Conservation (phyloP, 805 yeast species). For the Cyberlindnera subsufficiens region DNA sequence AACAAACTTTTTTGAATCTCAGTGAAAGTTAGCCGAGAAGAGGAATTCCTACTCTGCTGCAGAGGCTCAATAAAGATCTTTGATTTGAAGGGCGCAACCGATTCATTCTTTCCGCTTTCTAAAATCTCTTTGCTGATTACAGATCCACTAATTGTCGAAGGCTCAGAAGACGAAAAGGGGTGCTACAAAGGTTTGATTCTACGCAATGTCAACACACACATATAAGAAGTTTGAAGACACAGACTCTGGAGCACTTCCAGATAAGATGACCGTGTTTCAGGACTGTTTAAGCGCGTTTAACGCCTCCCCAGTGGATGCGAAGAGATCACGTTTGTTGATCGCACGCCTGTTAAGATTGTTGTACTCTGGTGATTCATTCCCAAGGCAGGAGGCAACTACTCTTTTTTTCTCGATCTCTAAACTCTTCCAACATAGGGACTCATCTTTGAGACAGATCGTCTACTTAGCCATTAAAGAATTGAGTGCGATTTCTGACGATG, state of each 20-base stretch:
- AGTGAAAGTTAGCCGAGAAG: no score
- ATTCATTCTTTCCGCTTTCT: background rate
- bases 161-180: background rate
- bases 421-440: conserved; percentile 87
- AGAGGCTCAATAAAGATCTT: no score
- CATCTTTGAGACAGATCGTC: conserved; percentile 84
- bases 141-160: no score
- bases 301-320: conserved; percentile 83
- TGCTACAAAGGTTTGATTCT: conserved; percentile 1
- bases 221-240: conserved; percentile 82
- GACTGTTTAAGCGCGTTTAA: conserved; percentile 91
- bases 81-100: no score
- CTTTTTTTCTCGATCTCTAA: conserved; percentile 91
- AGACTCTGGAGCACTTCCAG: conserved; percentile 66
- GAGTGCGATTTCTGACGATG: conserved; percentile 78
- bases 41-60: no score
- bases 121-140: no score
- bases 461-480: conserved; percentile 92
- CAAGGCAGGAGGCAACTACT: conserved; percentile 83
- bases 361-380: conserved; percentile 83
- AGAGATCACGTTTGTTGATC: conserved; percentile 76
- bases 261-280: conserved; percentile 96
- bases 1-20: no score
- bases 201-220: conserved; percentile 68
- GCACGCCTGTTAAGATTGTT: conserved; percentile 79